Evolutionary conservation across 2,329 filamentous ascomycete genomes (phyloP).

Genomic region (Aspergillus sp.): DNA sequence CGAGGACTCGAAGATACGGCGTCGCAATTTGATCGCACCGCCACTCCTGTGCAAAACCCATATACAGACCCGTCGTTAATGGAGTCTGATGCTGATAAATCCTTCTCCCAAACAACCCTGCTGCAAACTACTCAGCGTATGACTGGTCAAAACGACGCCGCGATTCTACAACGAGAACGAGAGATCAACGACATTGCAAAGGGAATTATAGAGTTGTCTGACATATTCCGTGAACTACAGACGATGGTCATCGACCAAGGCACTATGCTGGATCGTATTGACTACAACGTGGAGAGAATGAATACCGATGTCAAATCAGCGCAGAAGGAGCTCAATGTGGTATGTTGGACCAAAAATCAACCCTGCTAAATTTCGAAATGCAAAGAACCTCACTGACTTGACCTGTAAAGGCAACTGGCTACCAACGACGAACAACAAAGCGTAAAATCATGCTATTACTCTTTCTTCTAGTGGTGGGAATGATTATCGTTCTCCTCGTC

Average conservation of each 20-base stretch:
- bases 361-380: neutral
- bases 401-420: constrained; percentile 64
- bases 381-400: constrained; percentile 7
- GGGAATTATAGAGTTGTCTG: constrained; percentile 93
- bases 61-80: constrained; percentile 85
- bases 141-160: constrained; percentile 68
- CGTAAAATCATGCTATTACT: constrained; percentile 91
- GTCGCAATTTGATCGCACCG: constrained; percentile 51
- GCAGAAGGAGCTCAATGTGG: constrained; percentile 85
- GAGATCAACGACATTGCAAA: constrained; percentile 98
- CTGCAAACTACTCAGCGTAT: constrained; percentile 69
- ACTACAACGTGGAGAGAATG: constrained; percentile 98
- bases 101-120: constrained; percentile 84
- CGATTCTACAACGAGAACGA: constrained; percentile 86
- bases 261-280: constrained; percentile 88
- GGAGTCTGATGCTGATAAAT: constrained; percentile 91
- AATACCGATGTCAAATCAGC: constrained; percentile 88
- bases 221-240: constrained; percentile 95
- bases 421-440: constrained; percentile 85
- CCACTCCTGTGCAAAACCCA: constrained; percentile 57
- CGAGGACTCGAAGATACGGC: constrained; percentile 68
- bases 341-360: constrained; percentile 29
- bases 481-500: constrained; percentile 79
- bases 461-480: constrained; percentile 75
- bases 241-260: constrained; percentile 93